phyloP scores from a whole-genome alignment of 768 basidiomycete species.

The Lentinula guzmanii region DNA sequence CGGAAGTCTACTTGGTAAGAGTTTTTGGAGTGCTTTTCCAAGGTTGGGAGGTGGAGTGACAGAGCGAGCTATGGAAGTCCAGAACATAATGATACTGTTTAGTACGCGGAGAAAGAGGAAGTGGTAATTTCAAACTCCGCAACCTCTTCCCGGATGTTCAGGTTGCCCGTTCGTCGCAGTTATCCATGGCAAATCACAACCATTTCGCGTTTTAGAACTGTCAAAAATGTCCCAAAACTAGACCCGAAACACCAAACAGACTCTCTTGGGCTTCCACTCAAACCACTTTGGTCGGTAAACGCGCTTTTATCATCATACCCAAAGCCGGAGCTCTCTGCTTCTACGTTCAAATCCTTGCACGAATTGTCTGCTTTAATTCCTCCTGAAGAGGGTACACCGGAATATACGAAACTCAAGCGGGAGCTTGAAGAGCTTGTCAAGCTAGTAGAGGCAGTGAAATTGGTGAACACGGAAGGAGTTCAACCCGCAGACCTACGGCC shows the following conservation, averaged over 20 bases:
- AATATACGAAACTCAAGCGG: slow-evolving; percentile 42
- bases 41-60: slow-evolving; percentile 16
- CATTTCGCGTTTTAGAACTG: slow-evolving; percentile 5
- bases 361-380: slow-evolving; percentile 68
- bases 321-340: slow-evolving; percentile 50
- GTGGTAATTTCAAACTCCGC: slow-evolving; percentile 19
- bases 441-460: slow-evolving; percentile 77
- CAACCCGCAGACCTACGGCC: slow-evolving; percentile 24
- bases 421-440: slow-evolving; percentile 69
- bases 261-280: slow-evolving; percentile 54
- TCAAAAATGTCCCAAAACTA: slow-evolving; percentile 3
- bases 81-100: slow-evolving; percentile 23
- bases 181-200: not conserved
- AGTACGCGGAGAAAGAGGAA: slow-evolving; percentile 6
- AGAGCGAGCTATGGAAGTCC: slow-evolving; percentile 23
- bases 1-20: slow-evolving; percentile 54
- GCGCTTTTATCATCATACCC: slow-evolving; percentile 75
- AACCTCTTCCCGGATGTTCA: slow-evolving; percentile 18
- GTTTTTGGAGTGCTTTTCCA: slow-evolving; percentile 40
- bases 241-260: slow-evolving; percentile 33
- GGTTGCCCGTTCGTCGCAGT: slow-evolving; percentile 10
- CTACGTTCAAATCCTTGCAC: slow-evolving; percentile 60
- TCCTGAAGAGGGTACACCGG: slow-evolving; percentile 50
- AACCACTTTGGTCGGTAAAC: slow-evolving; percentile 78
- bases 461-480: slow-evolving; percentile 42